Evolutionary conservation across 176 grass and related monocot species (phyloP).

Genomic region (Oryza coarctata): DNA sequence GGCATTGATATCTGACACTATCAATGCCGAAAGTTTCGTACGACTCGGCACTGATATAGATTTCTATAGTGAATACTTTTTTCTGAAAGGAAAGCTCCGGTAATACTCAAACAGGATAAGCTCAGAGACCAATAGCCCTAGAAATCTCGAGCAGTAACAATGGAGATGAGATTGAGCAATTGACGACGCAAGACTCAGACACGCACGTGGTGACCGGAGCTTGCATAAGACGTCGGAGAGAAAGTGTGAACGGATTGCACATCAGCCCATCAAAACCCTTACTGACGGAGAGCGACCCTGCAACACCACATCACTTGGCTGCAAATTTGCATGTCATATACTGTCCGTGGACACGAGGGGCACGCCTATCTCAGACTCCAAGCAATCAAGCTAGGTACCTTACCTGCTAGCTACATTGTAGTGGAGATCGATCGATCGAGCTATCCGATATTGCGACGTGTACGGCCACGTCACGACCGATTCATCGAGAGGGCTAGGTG

Average conservation of each 20-base stretch:
- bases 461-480: background rate
- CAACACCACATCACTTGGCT: background rate
- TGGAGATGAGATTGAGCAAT: background rate
- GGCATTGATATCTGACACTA: too few species aligned
- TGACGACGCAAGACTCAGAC: background rate
- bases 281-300: constrained; percentile 31
- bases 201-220: background rate
- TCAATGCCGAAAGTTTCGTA: too few species aligned
- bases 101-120: background rate
- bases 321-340: background rate
- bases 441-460: background rate
- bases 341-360: background rate
- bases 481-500: background rate
- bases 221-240: background rate
- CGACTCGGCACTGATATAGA: too few species aligned
- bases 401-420: background rate
- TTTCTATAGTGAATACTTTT: too few species aligned
- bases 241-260: constrained; percentile 8
- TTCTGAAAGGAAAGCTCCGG: background rate
- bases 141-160: background rate
- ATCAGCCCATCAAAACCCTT: background rate
- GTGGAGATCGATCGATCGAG: background rate
- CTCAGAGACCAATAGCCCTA: background rate
- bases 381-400: constrained; percentile 1
- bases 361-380: background rate